Evolutionary conservation across 2,329 filamentous ascomycete species (phyloP).

Genomic region (Rhynchosporium agropyri): DNA sequence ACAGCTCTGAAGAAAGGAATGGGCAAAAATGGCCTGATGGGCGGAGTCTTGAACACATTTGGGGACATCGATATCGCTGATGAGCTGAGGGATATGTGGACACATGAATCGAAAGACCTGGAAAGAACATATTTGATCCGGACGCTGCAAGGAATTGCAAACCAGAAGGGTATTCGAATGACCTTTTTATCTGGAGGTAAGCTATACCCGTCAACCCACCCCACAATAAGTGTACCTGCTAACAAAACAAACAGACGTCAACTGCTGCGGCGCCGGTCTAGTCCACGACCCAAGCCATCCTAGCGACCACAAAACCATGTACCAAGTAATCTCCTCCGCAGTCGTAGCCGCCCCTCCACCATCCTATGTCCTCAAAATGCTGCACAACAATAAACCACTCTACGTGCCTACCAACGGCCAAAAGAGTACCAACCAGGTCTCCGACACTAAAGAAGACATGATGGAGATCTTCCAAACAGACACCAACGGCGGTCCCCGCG

Average conservation of each 20-base stretch:
- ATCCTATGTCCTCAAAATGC: slow-evolving; percentile 84
- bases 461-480: slow-evolving; percentile 99
- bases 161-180: slow-evolving; percentile 95
- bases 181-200: slow-evolving; percentile 89
- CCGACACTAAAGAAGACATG: slow-evolving; percentile 99
- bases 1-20: slow-evolving; percentile 95
- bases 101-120: slow-evolving; percentile 95
- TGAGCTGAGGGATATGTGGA: slow-evolving; percentile 96
- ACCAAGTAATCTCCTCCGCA: slow-evolving; percentile 91
- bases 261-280: slow-evolving; percentile 86
- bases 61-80: slow-evolving; percentile 94
- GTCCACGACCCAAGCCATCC: slow-evolving; percentile 93
- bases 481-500: slow-evolving; percentile 78
- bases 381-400: slow-evolving; percentile 92
- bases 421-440: slow-evolving; percentile 70
- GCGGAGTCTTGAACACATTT: slow-evolving; percentile 91
- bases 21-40: slow-evolving; percentile 94
- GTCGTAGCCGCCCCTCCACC: slow-evolving; percentile 88
- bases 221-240: slow-evolving; percentile 19
- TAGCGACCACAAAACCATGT: slow-evolving; percentile 98
- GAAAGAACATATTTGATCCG: slow-evolving; percentile 96
- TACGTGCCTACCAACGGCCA: slow-evolving; percentile 93
- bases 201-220: slow-evolving; percentile 33
- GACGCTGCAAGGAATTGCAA: slow-evolving; percentile 90
- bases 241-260: slow-evolving; percentile 62